phyloP scores from a whole-genome alignment of 129 eudicot species.

The Gnaphalium uliginosum region DNA sequence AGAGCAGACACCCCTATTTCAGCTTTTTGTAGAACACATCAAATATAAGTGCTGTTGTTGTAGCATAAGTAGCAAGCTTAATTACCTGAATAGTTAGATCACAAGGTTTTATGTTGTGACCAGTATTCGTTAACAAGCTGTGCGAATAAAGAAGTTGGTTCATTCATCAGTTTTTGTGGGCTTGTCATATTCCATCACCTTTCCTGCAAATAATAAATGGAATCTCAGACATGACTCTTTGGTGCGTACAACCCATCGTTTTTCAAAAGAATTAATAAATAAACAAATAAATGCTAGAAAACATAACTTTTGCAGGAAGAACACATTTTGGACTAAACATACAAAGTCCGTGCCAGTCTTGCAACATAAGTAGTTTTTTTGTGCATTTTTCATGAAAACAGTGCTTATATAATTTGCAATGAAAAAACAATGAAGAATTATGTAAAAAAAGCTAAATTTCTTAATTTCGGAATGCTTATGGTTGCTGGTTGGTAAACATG shows the following conservation, averaged over 20 bases:
- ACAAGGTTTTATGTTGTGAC: conserved; percentile 37
- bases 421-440: not conserved
- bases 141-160: conserved; percentile 45
- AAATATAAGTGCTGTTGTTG: not conserved
- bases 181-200: conserved; percentile 25
- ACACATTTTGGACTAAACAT: too few species aligned
- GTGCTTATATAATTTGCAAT: not conserved
- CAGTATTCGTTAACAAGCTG: conserved; percentile 63
- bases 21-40: too few species aligned
- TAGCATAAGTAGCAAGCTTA: not conserved
- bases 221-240: too few species aligned
- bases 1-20: too few species aligned
- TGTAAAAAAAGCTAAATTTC: not conserved
- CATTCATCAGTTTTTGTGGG: conserved; percentile 50
- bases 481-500: not conserved
- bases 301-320: not conserved
- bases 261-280: conserved; percentile 46
- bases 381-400: too few species aligned
- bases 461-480: not conserved
- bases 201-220: too few species aligned
- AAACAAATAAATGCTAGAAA: not conserved
- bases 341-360: too few species aligned
- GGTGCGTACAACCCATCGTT: conserved; percentile 20
- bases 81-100: conserved; percentile 10
- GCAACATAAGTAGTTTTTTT: too few species aligned